Evolutionary conservation across 106 monocot species (phyloP).

Genomic region (Phalaenopsis aphrodite): DNA sequence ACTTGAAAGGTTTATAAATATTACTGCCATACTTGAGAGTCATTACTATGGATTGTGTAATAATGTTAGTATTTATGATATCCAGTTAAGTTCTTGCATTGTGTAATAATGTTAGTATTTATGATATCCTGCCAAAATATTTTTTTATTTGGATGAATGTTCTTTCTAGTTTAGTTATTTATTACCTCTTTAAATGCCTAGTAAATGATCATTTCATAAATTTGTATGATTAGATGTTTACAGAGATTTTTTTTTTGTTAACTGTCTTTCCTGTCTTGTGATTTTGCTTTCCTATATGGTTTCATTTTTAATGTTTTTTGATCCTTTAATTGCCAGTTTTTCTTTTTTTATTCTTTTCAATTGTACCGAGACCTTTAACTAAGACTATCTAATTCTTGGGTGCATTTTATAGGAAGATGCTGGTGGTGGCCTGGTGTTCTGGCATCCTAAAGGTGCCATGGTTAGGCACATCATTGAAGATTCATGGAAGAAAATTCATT

Average conservation of each 20-base stretch:
- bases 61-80: neutral
- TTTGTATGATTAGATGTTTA: neutral
- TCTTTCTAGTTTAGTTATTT: neutral
- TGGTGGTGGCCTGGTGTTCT: conserved; percentile 87
- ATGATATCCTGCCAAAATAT: neutral
- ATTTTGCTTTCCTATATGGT: neutral
- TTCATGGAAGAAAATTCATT: conserved; percentile 81
- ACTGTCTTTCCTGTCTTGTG: neutral
- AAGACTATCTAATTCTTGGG: neutral
- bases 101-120: neutral
- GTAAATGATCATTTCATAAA: neutral
- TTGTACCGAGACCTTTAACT: neutral
- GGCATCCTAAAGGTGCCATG: conserved; percentile 96
- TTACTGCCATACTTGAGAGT: no score
- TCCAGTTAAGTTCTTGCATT: neutral
- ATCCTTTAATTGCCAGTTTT: neutral
- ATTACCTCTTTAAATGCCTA: neutral
- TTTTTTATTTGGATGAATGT: neutral
- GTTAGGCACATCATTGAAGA: conserved; percentile 88
- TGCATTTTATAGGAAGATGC: conserved; percentile 78
- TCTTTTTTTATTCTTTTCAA: neutral
- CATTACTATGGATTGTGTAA: neutral
- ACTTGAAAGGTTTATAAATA: no score
- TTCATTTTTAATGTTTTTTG: neutral
- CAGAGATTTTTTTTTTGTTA: no score